Base-by-base conservation (phyloP, 768 basidiomycete species). In the Polyporus arcularius region DNA sequence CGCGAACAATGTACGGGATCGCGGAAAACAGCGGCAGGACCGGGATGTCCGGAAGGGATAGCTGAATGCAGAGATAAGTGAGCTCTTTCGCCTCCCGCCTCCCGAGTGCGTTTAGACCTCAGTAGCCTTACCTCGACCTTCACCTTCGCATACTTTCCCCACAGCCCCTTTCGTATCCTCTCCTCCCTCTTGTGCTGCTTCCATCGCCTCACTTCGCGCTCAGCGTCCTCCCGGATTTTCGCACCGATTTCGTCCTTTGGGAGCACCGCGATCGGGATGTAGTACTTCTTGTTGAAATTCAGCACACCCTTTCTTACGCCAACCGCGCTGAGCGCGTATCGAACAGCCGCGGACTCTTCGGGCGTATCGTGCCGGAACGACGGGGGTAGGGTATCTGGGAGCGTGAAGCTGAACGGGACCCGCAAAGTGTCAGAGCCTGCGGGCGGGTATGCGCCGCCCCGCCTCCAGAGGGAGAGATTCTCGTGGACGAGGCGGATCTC, bases 121-220 rank as follows among this genome's bases (percentile, higher is more conserved):
- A n/a, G n/a, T n/a, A n/a, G n/a, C n/a, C n/a, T n/a, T n/a, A 65
- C 65, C 53, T 63, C 42, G 51, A 60, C 58, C 4, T 57, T 14
- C 5, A 66, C 61, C 12, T 56, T 58, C 2, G 67, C 39, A 26
- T 65, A 63, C 6, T 63, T 62, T 11, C 67, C 64, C 67, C 67
- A 68, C 7, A 68, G 16, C 5, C 64, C 67, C 32, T 47, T 53
- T 11, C 67, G 48, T 35, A 68, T 64, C 41, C 53, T 26, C 26
- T 57, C 55, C 11, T 56, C 48, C 26, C 47, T 51, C 26, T 2
- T 1, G 4, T 26, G 35, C 11, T 31, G 31, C 16, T 47, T 55
- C 67, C 61, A 62, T 1, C 21, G 21, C 21, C 32, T 4, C 51
- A 59, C 6, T 21, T 61, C 4, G 55, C 55, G 15, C 31, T 6